These are phyloP conservation scores for Fragaria vesca DNA, from an alignment of 306 rosid species.

Conservation along the genomic window DNA sequence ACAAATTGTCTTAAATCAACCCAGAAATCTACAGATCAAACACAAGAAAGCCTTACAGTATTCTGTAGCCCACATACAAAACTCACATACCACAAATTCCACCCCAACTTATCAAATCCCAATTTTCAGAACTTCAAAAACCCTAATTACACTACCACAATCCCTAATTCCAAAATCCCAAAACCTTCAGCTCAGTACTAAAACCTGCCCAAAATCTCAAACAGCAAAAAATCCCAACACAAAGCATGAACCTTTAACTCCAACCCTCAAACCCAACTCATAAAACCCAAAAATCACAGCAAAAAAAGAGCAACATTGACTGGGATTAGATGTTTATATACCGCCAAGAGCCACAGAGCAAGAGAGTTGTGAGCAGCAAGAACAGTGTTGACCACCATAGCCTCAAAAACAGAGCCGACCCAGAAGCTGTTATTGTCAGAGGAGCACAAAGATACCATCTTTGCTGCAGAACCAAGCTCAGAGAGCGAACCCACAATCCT, in stretches of 20 bases:
- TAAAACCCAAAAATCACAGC: neutral
- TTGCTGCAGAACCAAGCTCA: slow-evolving; percentile 35
- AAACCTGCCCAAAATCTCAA: neutral
- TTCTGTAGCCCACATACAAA: slow-evolving; percentile 4
- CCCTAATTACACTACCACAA: neutral
- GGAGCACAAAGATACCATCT: slow-evolving; percentile 39
- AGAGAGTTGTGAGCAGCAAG: slow-evolving; percentile 48
- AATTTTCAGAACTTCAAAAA: neutral
- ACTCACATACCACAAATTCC: neutral
- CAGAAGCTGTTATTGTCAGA: slow-evolving; percentile 24
- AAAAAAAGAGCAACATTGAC: neutral
- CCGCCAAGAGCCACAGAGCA: slow-evolving; percentile 50
- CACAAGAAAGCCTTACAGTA: neutral
- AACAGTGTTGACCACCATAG: slow-evolving; percentile 42
- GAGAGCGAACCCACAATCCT: slow-evolving; percentile 1
- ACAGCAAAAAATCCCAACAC: neutral
- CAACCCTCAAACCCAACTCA: neutral
- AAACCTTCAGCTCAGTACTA: neutral
- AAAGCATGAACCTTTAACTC: slow-evolving; percentile 4
- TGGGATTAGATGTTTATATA: slow-evolving; percentile 10
- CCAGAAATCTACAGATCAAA: neutral
- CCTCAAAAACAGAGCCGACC: slow-evolving; percentile 39
- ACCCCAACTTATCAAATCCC: neutral
- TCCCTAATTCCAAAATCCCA: neutral
- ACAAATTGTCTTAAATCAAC: neutral